Evolutionary conservation across 371 early-diverging fungal genomes (phyloP).

Genomic region (Dinochytrium kinnereticum): DNA sequence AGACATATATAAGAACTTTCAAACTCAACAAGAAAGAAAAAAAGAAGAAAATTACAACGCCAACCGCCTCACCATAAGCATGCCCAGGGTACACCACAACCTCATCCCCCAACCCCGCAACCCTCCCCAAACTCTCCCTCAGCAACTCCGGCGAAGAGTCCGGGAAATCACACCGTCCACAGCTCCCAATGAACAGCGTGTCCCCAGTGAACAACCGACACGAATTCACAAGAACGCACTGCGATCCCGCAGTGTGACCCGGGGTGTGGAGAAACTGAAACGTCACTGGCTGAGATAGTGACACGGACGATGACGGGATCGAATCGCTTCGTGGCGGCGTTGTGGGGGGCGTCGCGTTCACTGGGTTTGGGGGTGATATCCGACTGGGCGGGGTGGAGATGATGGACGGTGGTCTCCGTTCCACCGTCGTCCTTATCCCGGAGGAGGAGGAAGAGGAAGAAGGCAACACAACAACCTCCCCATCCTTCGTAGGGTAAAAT

Average conservation of each 20-base stretch:
- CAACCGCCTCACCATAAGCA: constrained; percentile 78
- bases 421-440: not conserved
- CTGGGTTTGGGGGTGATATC: not conserved
- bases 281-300: constrained; percentile 43
- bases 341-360: not conserved
- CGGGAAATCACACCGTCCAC: constrained; percentile 66
- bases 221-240: constrained; percentile 77
- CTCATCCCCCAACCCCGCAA: constrained; percentile 65
- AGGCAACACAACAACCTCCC: constrained; percentile 55
- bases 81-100: constrained; percentile 87
- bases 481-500: constrained; percentile 68
- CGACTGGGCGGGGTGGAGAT: not conserved
- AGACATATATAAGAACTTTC: not conserved
- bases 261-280: constrained; percentile 83
- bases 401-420: not conserved
- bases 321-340: not conserved
- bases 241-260: constrained; percentile 89
- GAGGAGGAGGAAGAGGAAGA: not conserved
- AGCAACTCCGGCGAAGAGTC: constrained; percentile 71
- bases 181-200: constrained; percentile 77
- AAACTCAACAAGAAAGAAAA: not conserved
- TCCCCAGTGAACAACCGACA: constrained; percentile 85
- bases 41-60: constrained; percentile 1
- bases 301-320: not conserved
- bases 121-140: constrained; percentile 67